Conservation (phyloP, 148 eudicot genomes). For the Dysphania ambrosioides region DNA sequence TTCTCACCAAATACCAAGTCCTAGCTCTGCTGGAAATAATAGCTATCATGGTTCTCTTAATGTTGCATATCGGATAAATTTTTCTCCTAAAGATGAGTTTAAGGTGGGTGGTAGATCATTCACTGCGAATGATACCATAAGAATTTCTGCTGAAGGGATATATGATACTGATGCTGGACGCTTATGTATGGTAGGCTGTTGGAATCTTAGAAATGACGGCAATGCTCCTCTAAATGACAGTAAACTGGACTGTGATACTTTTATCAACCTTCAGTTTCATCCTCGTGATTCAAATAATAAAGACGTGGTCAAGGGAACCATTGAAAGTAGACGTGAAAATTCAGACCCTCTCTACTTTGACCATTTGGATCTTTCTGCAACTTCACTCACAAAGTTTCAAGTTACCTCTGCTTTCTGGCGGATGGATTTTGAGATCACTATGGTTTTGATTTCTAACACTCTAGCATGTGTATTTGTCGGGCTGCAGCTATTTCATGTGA, state of each 20-base stretch:
- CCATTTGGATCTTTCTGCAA: slow-evolving; percentile 47
- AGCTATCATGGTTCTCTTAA: slow-evolving; percentile 35
- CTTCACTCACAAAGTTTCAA: slow-evolving; percentile 47
- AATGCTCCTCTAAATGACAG: slow-evolving; percentile 25
- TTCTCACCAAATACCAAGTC: slow-evolving; percentile 18
- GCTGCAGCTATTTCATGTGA: slow-evolving; percentile 69
- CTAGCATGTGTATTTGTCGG: slow-evolving; percentile 69
- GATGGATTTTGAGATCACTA: slow-evolving; percentile 81
- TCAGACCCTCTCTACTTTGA: slow-evolving; percentile 67
- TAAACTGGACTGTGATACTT: slow-evolving; percentile 66
- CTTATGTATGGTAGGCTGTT: slow-evolving; percentile 85
- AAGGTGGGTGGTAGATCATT: slow-evolving; percentile 37
- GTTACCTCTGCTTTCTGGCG: slow-evolving; percentile 61
- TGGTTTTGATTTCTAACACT: slow-evolving; percentile 83
- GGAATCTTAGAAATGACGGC: slow-evolving; percentile 35
- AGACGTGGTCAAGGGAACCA: slow-evolving; percentile 51
- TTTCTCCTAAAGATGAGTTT: slow-evolving; percentile 31
- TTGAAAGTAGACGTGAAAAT: slow-evolving; percentile 65
- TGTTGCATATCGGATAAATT: slow-evolving; percentile 53
- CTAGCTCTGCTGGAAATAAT: slow-evolving; percentile 21
- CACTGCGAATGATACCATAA: slow-evolving; percentile 25
- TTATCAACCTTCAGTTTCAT: slow-evolving; percentile 52
- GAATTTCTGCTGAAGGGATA: slow-evolving; percentile 77
- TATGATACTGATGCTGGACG: slow-evolving; percentile 54
- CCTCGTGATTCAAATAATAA: slow-evolving; percentile 38